Evolutionary conservation across 495 filamentous ascomycete species (phyloP).

Genomic region (Penicillium herquei): DNA sequence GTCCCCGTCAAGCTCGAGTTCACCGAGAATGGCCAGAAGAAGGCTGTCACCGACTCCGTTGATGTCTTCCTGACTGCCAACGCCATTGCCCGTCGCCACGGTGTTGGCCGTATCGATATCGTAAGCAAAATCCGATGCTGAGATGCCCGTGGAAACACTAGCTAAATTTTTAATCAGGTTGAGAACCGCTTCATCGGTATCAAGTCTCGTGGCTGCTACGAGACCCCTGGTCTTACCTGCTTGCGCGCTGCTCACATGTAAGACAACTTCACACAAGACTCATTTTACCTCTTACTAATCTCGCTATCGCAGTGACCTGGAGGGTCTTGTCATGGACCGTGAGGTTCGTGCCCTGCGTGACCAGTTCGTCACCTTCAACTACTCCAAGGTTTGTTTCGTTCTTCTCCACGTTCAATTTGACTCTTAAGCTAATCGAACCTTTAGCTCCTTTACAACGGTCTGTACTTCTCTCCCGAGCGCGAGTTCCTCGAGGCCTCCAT

Average conservation of each 20-base stretch:
- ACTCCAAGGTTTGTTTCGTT: constrained; percentile 50
- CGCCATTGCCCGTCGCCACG: constrained; percentile 70
- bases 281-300: too few relatives aligned
- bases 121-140: constrained; percentile 37
- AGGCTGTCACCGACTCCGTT: constrained; percentile 70
- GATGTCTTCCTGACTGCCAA: constrained; percentile 81
- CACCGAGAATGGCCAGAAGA: constrained; percentile 45
- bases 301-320: constrained; percentile 54
- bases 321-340: constrained; percentile 82
- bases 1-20: constrained; percentile 70
- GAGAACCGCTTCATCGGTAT: constrained; percentile 86
- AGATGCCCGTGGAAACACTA: not conserved
- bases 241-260: constrained; percentile 71
- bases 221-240: constrained; percentile 71
- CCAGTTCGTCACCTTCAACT: constrained; percentile 71
- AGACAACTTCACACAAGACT: not conserved
- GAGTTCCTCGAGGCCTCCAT: constrained; percentile 76
- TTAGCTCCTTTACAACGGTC: constrained; percentile 71
- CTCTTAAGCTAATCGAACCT: not conserved
- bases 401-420: not conserved
- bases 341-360: constrained; percentile 84
- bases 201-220: constrained; percentile 91
- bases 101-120: constrained; percentile 88
- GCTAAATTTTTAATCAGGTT: constrained; percentile 21
- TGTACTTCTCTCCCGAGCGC: constrained; percentile 74